A percentile compares a stretch with the other conserved stretches of the same genome.
Conservation (phyloP, 441 rosid genomes). For the Pelargonium cotyledonis region DNA sequence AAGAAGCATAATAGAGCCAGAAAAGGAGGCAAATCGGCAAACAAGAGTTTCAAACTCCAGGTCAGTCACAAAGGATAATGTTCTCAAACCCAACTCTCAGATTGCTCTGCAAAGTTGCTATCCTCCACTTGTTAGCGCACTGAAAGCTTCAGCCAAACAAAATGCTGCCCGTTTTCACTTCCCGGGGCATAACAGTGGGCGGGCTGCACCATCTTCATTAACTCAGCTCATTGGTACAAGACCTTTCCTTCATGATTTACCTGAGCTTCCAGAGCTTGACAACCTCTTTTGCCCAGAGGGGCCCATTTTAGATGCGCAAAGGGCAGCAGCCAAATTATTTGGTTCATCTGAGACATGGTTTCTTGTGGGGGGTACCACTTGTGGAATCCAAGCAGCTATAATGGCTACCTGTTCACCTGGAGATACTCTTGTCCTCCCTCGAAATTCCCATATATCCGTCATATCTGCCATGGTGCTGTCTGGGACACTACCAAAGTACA, state of each 20-base stretch:
- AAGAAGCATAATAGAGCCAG: constrained; percentile 12
- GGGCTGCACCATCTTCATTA: constrained; percentile 46
- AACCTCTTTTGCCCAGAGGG: constrained; percentile 52
- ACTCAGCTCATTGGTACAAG: constrained; percentile 38
- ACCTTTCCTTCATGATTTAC: constrained; percentile 49
- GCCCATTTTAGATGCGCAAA: constrained; percentile 57
- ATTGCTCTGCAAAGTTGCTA: constrained; percentile 6
- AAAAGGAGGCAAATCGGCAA: constrained; percentile 19
- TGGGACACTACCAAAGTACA: constrained; percentile 49
- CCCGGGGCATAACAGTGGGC: constrained; percentile 64
- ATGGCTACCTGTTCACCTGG: constrained; percentile 59
- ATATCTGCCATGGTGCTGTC: constrained; percentile 47
- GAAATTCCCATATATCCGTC: constrained; percentile 54
- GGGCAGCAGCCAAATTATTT: constrained; percentile 44
- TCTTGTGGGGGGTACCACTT: constrained; percentile 61
- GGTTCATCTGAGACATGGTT: constrained; percentile 61
- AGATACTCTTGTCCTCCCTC: constrained; percentile 44
- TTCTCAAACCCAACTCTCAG: constrained; percentile 17
- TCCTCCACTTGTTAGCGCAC: constrained; percentile 47
- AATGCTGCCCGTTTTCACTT: constrained; percentile 53
- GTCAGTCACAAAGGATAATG: constrained; percentile 13
- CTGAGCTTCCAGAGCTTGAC: constrained; percentile 57
- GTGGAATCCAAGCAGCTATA: constrained; percentile 56
- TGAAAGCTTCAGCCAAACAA: constrained; percentile 39
- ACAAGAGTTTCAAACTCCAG: constrained; percentile 1